Base-by-base conservation (phyloP, 768 basidiomycete genomes). In the Leccinellum albellum region DNA sequence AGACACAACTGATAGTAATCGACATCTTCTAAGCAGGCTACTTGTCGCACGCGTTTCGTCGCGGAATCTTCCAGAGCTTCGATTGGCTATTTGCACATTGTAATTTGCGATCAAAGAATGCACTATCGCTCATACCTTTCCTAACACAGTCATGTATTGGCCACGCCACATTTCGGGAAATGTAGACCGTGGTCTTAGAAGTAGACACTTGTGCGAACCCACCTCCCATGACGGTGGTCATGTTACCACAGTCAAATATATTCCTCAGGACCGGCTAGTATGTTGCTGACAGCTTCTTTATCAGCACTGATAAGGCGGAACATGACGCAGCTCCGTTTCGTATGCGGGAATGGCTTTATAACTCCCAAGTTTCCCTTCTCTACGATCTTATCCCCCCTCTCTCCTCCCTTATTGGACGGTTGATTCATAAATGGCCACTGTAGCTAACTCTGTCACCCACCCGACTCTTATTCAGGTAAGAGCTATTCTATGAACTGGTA, bases 401-500 rank as follows among this genome's bases (percentile, higher is more conserved):
- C 32, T 13, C 24, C 45, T 50, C 32, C 9, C 33, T 42, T 20
- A 17, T 37, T 31, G 28, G 44, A 47, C 51, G 6, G 4, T 44
- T 26, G 24, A 54, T 8, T 15, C 48, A 52, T 47, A 50, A 54
- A 86, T 86, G 82, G 85, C 85, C 17, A 87, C 84, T 40, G 70
- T 71, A 64, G 82, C 79, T 45, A 87, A 87, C 67, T 86, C 84
- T 51, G 74, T 82, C 17, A 68, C 82, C 8, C 79, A 85, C 63
- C 83, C 82, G 10, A 86, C 82, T 24, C 60, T 87, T 33, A 76
- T 88, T 54, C 69, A 80, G 70, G 85, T 85, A 58, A 59, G 74
- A 33, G 20, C 14, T 54, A 3, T 42, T 50, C 23, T 3, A 20
- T 21, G 5, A 51, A 21, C 28, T 32, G 6, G n/a, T 17, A 15